Conservation (phyloP, 495 filamentous ascomycete genomes). For the Rhizodiscina lignyota region DNA sequence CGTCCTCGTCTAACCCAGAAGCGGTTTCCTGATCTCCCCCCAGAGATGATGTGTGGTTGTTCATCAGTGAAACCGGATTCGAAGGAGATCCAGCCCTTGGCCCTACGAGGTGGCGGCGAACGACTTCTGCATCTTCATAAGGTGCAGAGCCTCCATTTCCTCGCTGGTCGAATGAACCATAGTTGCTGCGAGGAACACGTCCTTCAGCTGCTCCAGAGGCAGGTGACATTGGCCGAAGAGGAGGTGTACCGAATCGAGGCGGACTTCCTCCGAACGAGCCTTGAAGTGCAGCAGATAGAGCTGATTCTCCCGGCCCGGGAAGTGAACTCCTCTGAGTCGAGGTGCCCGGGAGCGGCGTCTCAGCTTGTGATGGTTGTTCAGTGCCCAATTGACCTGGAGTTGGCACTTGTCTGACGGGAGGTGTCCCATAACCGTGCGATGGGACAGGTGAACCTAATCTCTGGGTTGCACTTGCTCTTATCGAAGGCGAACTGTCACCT, state of each 20-base stretch:
- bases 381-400: constrained; percentile 12
- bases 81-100: constrained; percentile 5
- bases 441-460: constrained; percentile 17
- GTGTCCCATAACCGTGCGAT: constrained; percentile 6
- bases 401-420: constrained; percentile 14
- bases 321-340: constrained; percentile 11
- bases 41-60: too few relatives aligned
- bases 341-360: constrained; percentile 19
- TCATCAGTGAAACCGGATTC: constrained; percentile 5
- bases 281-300: constrained; percentile 20
- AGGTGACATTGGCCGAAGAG: constrained; percentile 12
- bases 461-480: constrained; percentile 16
- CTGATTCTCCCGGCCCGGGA: constrained; percentile 20
- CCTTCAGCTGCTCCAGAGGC: constrained; percentile 1
- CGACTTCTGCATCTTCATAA: constrained; percentile 21
- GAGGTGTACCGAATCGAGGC: constrained; percentile 15
- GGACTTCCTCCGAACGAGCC: constrained; percentile 17
- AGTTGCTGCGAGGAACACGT: constrained; percentile 9
- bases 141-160: constrained; percentile 15
- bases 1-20: constrained; percentile 27
- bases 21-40: not conserved
- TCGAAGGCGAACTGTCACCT: too few relatives aligned
- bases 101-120: constrained; percentile 22
- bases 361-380: constrained; percentile 9
- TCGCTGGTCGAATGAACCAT: constrained; percentile 18